phyloP scores from a whole-genome alignment of 2,329 filamentous ascomycete species.

The Coniochaeta prunicola region DNA sequence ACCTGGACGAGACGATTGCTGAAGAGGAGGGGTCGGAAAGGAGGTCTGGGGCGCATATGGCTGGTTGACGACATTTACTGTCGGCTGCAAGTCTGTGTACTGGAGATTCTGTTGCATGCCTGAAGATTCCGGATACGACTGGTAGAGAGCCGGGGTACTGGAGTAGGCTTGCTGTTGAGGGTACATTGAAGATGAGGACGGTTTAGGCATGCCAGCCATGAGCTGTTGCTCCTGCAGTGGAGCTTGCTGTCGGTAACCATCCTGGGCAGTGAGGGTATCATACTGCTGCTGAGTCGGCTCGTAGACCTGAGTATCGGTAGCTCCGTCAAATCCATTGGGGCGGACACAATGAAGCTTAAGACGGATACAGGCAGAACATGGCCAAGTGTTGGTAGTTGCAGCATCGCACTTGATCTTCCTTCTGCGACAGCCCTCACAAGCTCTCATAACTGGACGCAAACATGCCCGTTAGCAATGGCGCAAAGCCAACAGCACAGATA shows the following conservation, averaged over 20 bases:
- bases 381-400: constrained; percentile 95
- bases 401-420: constrained; percentile 98
- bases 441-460: constrained; percentile 73
- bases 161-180: constrained; percentile 41
- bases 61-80: constrained; percentile 43
- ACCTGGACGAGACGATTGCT: constrained; percentile 30
- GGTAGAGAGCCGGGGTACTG: constrained; percentile 36
- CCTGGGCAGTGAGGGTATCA: constrained; percentile 26
- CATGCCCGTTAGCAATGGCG: constrained; percentile 10
- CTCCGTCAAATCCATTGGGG: constrained; percentile 72
- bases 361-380: constrained; percentile 86
- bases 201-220: constrained; percentile 32
- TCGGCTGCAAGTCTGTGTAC: constrained; percentile 44
- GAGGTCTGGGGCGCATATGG: constrained; percentile 40
- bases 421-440: constrained; percentile 88
- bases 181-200: constrained; percentile 34
- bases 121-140: constrained; percentile 38
- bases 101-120: constrained; percentile 39
- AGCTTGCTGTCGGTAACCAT: constrained; percentile 36
- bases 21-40: constrained; percentile 48
- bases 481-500: constrained; percentile 1
- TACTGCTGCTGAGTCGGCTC: constrained; percentile 40
- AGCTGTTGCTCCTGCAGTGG: constrained; percentile 31
- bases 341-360: constrained; percentile 91
- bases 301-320: constrained; percentile 34